phyloP scores from a whole-genome alignment of 257 asterid genomes.

The Capsicum baccatum region DNA sequence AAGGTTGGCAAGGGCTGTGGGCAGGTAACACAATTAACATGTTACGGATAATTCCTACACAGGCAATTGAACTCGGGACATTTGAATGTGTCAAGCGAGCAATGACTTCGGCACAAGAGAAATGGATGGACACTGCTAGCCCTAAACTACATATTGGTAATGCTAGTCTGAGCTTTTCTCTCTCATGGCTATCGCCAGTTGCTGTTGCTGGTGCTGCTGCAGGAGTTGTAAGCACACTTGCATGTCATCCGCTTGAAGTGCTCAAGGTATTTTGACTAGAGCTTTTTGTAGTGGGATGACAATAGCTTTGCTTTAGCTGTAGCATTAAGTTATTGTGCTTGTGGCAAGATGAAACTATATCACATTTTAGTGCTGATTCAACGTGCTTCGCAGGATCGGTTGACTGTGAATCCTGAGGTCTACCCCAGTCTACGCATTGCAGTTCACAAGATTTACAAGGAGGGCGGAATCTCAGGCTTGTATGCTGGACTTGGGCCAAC shows the following conservation, averaged over 20 bases:
- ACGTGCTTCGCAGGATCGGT: conserved; percentile 68
- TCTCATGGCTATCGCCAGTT: conserved; percentile 85
- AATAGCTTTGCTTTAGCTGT: conserved; percentile 14
- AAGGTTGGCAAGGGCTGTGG: conserved; percentile 98
- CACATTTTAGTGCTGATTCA: neutral
- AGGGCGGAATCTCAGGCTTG: conserved; percentile 73
- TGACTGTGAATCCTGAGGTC: conserved; percentile 80
- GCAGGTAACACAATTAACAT: conserved; percentile 93
- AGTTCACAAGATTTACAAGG: conserved; percentile 62
- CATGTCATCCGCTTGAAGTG: conserved; percentile 96
- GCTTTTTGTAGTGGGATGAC: neutral
- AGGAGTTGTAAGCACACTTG: conserved; percentile 88
- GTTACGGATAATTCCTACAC: conserved; percentile 90
- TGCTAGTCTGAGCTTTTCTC: conserved; percentile 53
- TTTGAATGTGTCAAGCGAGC: conserved; percentile 88
- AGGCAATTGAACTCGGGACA: conserved; percentile 95
- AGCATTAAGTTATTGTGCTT: conserved; percentile 19
- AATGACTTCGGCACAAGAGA: conserved; percentile 72
- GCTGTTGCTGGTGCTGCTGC: conserved; percentile 99
- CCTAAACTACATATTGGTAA: conserved; percentile 63
- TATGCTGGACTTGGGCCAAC: conserved; percentile 86
- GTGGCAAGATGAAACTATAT: neutral
- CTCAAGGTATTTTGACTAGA: conserved; percentile 60
- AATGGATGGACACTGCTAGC: conserved; percentile 52
- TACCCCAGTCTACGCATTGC: conserved; percentile 83